Evolutionary conservation across 768 basidiomycete genomes (phyloP), one percentile per base, ranked within the genome.

Genomic region (Lactifluus hygrophoroides): DNA sequence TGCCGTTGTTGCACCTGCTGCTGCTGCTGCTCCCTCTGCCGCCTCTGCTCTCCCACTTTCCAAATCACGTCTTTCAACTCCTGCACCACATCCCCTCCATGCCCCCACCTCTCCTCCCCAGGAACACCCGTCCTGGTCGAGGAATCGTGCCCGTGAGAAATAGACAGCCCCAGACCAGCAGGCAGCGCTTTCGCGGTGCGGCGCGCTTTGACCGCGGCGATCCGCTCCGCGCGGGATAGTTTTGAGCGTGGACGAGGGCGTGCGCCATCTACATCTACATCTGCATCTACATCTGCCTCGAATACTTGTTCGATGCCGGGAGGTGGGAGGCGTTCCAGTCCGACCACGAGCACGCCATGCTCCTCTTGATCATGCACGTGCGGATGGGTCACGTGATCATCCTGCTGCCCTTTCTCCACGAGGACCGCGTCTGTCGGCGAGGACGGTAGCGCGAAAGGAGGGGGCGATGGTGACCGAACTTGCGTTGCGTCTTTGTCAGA

Each of bases 21-120:
- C 11, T 64, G 66, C 27, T 28, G 49, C 9, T 28, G 34, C 37
- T 16, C 35, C 10, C 23, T 47, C 52, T 49, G 77, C 59, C 85
- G 72, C 68, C 83, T 75, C 66, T 77, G 76, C 71, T 90, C 86
- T 32, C 88, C 80, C 9, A 91, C 89, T 69, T 89, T 86, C 86
- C 86, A 88, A 30, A 91, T 91, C 11, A 91, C 88, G 64, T 90
- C 89, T 69, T 86, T 88, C 62, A 91, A 73, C 69, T 91, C 89
- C 68, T 88, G 83, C 5, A 91, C 87, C 35, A 91, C 88, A 60
- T 90, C 89, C 1, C 83, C 84, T 4, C 82, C 81, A 7, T 86
- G 88, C 0, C 86, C 87, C 84, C 85, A 84, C 56, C 74, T 73
- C 69, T 80, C 83, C 38, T 10, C 19, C 10, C 2, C n/a, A 19